A percentile compares a stretch with the other conserved stretches of the same genome.
Evolutionary conservation across 345 rosid species (phyloP).

Genomic region (Bruguiera gymnorhiza): DNA sequence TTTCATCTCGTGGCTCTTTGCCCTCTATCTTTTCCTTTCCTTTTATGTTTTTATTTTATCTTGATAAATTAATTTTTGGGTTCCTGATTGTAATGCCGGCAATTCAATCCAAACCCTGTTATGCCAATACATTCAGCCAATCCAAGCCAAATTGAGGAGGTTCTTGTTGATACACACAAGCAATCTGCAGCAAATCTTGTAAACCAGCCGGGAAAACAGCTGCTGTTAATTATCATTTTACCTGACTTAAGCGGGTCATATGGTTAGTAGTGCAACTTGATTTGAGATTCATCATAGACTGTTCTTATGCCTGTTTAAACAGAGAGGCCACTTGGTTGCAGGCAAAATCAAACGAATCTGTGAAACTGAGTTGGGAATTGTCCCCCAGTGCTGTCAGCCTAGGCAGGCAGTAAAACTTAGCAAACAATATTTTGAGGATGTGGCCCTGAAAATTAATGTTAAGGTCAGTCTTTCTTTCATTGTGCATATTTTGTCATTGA

Average conservation of each 20-base stretch:
- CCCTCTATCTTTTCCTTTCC: background rate
- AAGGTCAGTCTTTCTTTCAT: conserved; percentile 43
- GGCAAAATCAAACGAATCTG: too few species aligned
- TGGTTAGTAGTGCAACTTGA: conserved; percentile 32
- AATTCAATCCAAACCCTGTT: conserved; percentile 34
- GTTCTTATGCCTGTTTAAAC: too few species aligned
- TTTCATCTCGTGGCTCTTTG: background rate
- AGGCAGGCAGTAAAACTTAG: too few species aligned
- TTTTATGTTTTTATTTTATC: background rate
- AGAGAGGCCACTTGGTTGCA: too few species aligned
- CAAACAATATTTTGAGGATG: too few species aligned
- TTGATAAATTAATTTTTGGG: background rate
- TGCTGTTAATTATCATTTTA: conserved; percentile 56
- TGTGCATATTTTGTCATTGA: too few species aligned
- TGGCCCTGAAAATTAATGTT: background rate
- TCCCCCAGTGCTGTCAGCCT: too few species aligned
- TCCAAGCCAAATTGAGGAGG: conserved; percentile 44
- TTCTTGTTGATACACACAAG: conserved; percentile 37
- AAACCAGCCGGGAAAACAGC: conserved; percentile 18
- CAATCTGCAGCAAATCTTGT: conserved; percentile 15
- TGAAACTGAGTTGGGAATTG: too few species aligned
- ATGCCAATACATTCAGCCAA: conserved; percentile 29
- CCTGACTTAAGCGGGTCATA: conserved; percentile 64
- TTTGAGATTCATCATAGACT: too few species aligned
- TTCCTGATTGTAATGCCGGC: conserved; percentile 25